Conservation (phyloP, 2,329 filamentous ascomycete genomes). For the Aspergillus hiratsukae region DNA sequence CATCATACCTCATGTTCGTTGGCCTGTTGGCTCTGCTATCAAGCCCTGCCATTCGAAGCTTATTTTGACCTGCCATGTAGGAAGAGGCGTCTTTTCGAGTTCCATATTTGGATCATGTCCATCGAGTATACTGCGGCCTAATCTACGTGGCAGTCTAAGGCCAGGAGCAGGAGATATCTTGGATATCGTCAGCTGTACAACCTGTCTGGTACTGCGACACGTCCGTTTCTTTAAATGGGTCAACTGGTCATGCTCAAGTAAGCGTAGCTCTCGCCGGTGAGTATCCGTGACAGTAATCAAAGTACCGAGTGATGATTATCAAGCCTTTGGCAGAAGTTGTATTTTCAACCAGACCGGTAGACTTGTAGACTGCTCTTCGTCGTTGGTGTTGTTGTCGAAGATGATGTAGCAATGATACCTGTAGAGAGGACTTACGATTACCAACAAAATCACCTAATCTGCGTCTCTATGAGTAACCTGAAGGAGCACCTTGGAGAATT, state of each 20-base stretch:
- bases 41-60: too few relatives aligned
- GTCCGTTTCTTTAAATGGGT: not conserved
- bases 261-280: not conserved
- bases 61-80: too few relatives aligned
- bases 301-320: not conserved
- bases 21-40: too few relatives aligned
- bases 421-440: not conserved
- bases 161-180: not conserved
- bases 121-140: not conserved
- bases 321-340: not conserved
- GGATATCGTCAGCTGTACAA: not conserved
- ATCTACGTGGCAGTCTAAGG: not conserved
- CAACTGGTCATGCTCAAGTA: not conserved
- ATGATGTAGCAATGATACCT: too few relatives aligned
- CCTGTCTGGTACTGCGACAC: not conserved
- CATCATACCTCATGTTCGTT: too few relatives aligned
- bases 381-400: too few relatives aligned
- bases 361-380: too few relatives aligned
- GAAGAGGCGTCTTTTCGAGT: too few relatives aligned
- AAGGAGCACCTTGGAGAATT: too few relatives aligned
- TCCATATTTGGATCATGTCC: not conserved
- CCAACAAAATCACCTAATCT: too few relatives aligned
- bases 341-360: not conserved
- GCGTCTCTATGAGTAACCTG: not conserved
- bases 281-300: not conserved